Evolutionary conservation across 768 basidiomycete species (phyloP), one percentile per base, ranked within the genome.

Genomic region (Phaeolepiota aurea): DNA sequence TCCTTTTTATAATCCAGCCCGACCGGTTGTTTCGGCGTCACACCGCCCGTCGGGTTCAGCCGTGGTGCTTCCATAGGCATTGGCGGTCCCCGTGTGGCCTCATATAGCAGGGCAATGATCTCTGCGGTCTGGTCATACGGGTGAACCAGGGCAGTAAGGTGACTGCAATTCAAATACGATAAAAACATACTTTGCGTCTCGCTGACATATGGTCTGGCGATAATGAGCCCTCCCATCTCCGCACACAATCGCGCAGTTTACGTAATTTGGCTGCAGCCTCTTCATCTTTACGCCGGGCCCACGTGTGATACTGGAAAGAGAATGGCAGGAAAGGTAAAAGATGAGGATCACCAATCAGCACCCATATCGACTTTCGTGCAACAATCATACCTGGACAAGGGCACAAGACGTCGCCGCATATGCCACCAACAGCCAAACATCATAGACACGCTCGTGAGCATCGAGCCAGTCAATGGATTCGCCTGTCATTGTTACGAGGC

Each of bases 141-240:
- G 19, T 32, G 31, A 40, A 23, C 32, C 16, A 15, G 37, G 35
- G 19, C 15, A 40, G 33, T 45, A 40, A 41, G 42, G 23, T 14
- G 28, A 44, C 33, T 41, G 43, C 32, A 41, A 44, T 9, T 11
- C 41, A 43, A 38, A 42, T 12, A 41, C 42, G 34, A 38, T 31
- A 44, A 48, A 51, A 51, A 63, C 72, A 49, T 46, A 69, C 89
- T 82, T 94, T 94, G 48, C 91, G 79, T 63, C 91, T 77, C 14
- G 87, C 82, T 31, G 87, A 89, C 89, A 93, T 93, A 62, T 97
- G 92, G 49, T 96, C 92, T 36, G 87, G 83, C 44, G 84, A 87
- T 44, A 92, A 74, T 0, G 86, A 75, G 41, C 70, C 76, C 59
- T 94, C 93, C 91, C 92, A 97, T 44, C 83, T 70, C 44, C 81